Evolutionary conservation across 345 rosid genomes (phyloP).

Genomic region (Brassica incana): DNA sequence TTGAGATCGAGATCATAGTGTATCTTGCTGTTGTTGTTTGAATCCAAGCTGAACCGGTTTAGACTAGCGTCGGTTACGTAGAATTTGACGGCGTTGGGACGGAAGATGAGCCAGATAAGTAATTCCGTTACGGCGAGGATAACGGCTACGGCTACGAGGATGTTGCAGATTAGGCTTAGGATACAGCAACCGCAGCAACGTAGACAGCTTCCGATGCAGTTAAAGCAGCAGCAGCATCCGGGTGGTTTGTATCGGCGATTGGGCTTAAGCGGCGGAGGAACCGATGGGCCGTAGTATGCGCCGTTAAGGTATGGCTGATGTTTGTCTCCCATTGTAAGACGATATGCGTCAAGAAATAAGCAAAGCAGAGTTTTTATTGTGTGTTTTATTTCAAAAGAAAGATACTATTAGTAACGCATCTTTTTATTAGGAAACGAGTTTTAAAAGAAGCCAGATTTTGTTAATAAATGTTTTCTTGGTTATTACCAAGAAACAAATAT

Average conservation of each 20-base stretch:
- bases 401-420: not conserved
- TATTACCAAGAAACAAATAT: not conserved
- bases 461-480: too few relatives aligned
- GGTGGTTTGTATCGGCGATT: conserved; percentile 46
- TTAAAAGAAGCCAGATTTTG: not conserved
- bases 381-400: conserved; percentile 5
- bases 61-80: conserved; percentile 50
- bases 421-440: not conserved
- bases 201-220: conserved; percentile 44
- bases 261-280: conserved; percentile 48
- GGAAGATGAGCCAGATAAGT: conserved; percentile 60
- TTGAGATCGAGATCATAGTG: conserved; percentile 49
- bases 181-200: conserved; percentile 59
- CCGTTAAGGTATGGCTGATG: conserved; percentile 51
- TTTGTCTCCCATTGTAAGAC: conserved; percentile 36
- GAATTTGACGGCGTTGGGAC: conserved; percentile 56
- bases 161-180: conserved; percentile 48
- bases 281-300: conserved; percentile 66
- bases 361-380: not conserved
- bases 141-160: conserved; percentile 43
- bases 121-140: conserved; percentile 45
- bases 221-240: conserved; percentile 42
- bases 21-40: conserved; percentile 41
- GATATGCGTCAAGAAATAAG: conserved; percentile 16
- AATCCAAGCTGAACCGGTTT: conserved; percentile 42